phyloP scores from a whole-genome alignment of 164 flowering plant species.

The Litsea cubeba region DNA sequence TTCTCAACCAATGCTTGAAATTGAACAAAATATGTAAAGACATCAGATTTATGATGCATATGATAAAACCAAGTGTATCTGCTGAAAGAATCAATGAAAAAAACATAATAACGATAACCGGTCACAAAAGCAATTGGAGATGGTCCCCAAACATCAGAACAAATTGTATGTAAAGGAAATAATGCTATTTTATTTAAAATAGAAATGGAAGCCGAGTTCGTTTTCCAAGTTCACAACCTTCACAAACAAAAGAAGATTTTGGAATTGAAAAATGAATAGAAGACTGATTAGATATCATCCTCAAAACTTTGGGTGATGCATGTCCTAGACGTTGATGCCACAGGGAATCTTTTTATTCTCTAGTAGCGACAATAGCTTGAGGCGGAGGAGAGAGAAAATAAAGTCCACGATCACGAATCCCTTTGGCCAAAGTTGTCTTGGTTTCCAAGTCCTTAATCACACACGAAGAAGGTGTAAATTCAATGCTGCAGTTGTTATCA shows the following conservation, averaged over 20 bases:
- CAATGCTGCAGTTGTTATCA: background rate
- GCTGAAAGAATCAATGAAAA: too few relatives aligned
- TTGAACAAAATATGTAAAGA: too few relatives aligned
- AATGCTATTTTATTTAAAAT: background rate
- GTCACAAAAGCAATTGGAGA: too few relatives aligned
- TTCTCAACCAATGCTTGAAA: too few relatives aligned
- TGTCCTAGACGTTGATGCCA: constrained; percentile 3
- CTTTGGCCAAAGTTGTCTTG: background rate
- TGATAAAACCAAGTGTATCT: too few relatives aligned
- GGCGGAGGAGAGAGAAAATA: background rate
- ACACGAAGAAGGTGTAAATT: background rate
- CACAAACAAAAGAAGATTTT: background rate
- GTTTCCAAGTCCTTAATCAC: background rate
- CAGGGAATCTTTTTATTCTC: background rate
- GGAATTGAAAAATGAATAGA: background rate
- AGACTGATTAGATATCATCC: background rate
- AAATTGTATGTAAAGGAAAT: background rate
- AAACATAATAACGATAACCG: too few relatives aligned
- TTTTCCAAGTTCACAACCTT: background rate
- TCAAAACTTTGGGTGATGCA: background rate
- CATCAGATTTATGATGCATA: too few relatives aligned
- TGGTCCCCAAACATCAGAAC: too few relatives aligned
- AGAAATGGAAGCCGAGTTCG: background rate
- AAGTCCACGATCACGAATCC: background rate
- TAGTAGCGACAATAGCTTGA: background rate